Evolutionary conservation across 768 basidiomycete species (phyloP).

Genomic region (Suillus sp.): DNA sequence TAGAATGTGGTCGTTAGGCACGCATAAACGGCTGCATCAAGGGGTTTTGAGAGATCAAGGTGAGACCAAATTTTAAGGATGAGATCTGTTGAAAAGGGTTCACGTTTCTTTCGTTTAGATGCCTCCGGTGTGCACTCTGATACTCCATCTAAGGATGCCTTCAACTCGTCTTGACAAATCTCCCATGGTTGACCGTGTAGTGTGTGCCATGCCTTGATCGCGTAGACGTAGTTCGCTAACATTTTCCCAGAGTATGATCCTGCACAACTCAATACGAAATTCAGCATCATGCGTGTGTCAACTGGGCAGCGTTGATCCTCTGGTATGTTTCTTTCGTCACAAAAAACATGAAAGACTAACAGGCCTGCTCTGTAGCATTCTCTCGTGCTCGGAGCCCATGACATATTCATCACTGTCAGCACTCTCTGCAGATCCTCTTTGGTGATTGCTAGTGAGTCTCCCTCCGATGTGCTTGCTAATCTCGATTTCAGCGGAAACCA

Average conservation of each 20-base stretch:
- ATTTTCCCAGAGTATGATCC: too few species aligned
- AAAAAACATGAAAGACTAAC: slow-evolving; percentile 41
- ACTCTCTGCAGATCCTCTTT: not conserved
- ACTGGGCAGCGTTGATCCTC: slow-evolving; percentile 39
- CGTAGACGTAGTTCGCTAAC: slow-evolving; percentile 38
- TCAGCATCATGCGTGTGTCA: slow-evolving; percentile 22
- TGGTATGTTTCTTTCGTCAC: slow-evolving; percentile 30
- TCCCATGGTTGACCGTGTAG: slow-evolving; percentile 33
- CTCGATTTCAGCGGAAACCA: slow-evolving; percentile 21
- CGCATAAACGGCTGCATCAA: too few species aligned
- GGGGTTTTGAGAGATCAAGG: too few species aligned
- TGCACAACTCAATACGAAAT: slow-evolving; percentile 29
- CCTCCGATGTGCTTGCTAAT: too few species aligned
- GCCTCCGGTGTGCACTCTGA: too few species aligned
- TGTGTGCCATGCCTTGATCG: slow-evolving; percentile 48
- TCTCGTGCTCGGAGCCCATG: slow-evolving; percentile 34
- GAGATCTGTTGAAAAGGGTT: too few species aligned
- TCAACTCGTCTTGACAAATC: not conserved
- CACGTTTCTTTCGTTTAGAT: too few species aligned
- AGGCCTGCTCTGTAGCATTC: slow-evolving; percentile 44
- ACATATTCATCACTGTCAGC: slow-evolving; percentile 14
- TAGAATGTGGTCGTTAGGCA: too few species aligned
- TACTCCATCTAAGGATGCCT: not conserved
- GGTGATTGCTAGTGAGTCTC: too few species aligned
- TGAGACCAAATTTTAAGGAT: too few species aligned